Evolutionary conservation across 768 basidiomycete species (phyloP).

Genomic region (Tylopilus sp.): DNA sequence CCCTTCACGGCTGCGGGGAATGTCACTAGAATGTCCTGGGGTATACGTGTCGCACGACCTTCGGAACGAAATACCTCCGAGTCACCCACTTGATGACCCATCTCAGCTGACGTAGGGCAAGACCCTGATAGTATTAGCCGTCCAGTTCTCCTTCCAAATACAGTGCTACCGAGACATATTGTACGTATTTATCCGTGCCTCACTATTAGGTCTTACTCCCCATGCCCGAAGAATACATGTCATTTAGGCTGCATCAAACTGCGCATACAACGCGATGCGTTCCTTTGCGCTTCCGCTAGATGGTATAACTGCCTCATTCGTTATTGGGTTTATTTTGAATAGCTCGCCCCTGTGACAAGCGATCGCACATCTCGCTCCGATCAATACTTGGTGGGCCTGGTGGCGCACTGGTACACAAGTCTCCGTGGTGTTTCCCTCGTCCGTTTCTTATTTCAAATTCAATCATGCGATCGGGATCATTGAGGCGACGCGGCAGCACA

Average conservation of each 20-base stretch:
- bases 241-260: conserved; percentile 14
- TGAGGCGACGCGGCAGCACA: conserved; percentile 18
- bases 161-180: conserved; percentile 5
- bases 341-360: conserved; percentile 9
- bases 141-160: conserved; percentile 19
- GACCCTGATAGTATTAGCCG: conserved; percentile 10
- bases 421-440: conserved; percentile 27
- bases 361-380: conserved; percentile 26
- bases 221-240: conserved; percentile 12
- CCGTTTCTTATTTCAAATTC: conserved; percentile 25
- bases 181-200: conserved; percentile 27
- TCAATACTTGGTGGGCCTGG: conserved; percentile 20
- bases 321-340: conserved; percentile 9
- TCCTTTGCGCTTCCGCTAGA: conserved; percentile 13
- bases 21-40: background rate
- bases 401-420: conserved; percentile 15
- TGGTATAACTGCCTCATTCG: conserved; percentile 19
- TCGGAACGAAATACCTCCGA: conserved; percentile 1
- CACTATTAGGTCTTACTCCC: conserved; percentile 18
- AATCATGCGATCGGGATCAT: conserved; percentile 11
- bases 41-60: background rate
- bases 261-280: conserved; percentile 6
- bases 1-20: conserved; percentile 6
- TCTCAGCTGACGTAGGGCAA: conserved; percentile 4
- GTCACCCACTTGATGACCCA: background rate